Evolutionary conservation across 306 rosid genomes (phyloP).

Genomic region (Macrotyloma uniflorum): DNA sequence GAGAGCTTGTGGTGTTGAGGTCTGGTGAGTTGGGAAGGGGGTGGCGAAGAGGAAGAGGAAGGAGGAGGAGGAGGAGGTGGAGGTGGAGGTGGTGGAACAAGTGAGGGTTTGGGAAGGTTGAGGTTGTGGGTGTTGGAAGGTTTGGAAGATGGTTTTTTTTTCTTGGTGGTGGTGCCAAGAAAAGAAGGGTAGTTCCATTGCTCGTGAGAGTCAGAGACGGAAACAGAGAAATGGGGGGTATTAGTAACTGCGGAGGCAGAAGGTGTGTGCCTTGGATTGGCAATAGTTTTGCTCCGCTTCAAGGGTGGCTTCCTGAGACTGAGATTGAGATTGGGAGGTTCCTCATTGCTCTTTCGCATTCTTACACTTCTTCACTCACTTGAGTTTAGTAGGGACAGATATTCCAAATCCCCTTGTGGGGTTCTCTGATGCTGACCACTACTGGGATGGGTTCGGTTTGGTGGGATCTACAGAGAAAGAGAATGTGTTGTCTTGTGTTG

Average conservation of each 20-base stretch:
- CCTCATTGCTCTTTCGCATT: constrained; percentile 46
- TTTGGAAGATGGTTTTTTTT: constrained; percentile 41
- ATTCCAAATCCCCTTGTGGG: not conserved
- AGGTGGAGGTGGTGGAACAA: not conserved
- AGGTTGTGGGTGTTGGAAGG: constrained; percentile 1
- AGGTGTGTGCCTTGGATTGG: constrained; percentile 34
- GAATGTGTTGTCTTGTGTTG: not conserved
- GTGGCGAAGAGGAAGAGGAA: constrained; percentile 1
- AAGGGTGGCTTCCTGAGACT: constrained; percentile 56
- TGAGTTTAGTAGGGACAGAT: not conserved
- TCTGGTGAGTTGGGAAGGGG: constrained; percentile 11
- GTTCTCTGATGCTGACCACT: not conserved
- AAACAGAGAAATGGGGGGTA: constrained; percentile 39
- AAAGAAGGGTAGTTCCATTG: constrained; percentile 81
- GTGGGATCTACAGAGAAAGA: constrained; percentile 33
- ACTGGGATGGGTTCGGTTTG: not conserved
- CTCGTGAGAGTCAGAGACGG: constrained; percentile 44
- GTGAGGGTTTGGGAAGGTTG: constrained; percentile 34
- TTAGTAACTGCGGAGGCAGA: not conserved
- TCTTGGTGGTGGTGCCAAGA: constrained; percentile 63
- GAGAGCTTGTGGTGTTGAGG: constrained; percentile 33
- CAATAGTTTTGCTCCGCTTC: constrained; percentile 64
- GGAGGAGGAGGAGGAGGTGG: constrained; percentile 25
- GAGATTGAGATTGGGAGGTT: constrained; percentile 44
- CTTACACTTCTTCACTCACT: not conserved